Evolutionary conservation across 73 alveolate species (phyloP), one percentile per base, ranked within the genome.

Genomic region (Tetrahymena elliotti): DNA sequence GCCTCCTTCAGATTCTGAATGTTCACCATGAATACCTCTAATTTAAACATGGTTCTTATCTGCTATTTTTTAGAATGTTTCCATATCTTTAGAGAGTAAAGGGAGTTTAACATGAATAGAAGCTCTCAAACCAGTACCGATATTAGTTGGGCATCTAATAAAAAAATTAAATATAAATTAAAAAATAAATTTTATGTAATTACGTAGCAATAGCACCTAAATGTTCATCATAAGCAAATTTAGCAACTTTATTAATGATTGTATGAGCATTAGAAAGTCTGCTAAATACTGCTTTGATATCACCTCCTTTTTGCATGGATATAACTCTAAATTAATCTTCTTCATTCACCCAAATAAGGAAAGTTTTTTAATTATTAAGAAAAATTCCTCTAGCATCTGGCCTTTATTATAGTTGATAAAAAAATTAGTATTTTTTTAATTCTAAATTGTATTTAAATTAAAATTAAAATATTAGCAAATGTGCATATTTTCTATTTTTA

Each of bases 341-440:
- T 84, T 95, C 97, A 93, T 95, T 95, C 6, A 95, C 96, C 96
- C 96, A 95, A n/a, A 95, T 95, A 15, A 95, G 38, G 93, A 95
- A 95, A 15, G 97, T 95, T 35, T 39, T 34, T 16, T 10, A 16
- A 20, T 95, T 94, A 83, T 95, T 95, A 94, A 93, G 88, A 53
- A 84, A 95, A 13, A 95, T 95, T 15, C 97, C 97, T 93, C 97
- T 53, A 0, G 93, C 96, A 40, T 95, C 97, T 0, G 97, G 97
- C 88, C 88, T 68, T 24, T 40, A n/a, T n/a, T n/a, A n/a, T n/a
- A n/a, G n/a, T n/a, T n/a, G n/a, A n/a, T n/a, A n/a, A n/a, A n/a
- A n/a, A n/a, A n/a, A n/a, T n/a, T n/a, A n/a, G n/a, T n/a, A n/a
- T n/a, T n/a, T n/a, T n/a, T n/a, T n/a, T n/a, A n/a, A n/a, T n/a